Conservation (phyloP, 192 early-diverging fungal genomes). For the Cetraspora pellucida region DNA sequence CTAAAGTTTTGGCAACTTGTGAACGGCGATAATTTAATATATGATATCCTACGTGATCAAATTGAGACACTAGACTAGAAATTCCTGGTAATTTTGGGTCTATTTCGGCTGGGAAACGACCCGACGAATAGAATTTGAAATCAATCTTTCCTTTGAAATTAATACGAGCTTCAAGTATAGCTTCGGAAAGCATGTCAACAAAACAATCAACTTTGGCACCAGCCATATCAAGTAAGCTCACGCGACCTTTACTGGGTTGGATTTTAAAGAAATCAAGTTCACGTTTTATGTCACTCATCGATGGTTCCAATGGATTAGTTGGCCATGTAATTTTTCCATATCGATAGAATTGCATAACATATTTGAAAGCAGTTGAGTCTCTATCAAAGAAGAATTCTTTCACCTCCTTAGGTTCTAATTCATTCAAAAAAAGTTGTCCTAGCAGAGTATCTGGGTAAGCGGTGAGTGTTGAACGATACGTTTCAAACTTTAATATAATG, state of each 20-base stretch:
- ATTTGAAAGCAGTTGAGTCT: not conserved
- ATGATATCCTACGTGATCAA: not conserved
- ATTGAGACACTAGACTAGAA: not conserved
- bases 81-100: not conserved
- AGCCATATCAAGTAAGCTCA: not conserved
- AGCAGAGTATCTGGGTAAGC: slow-evolving; percentile 10
- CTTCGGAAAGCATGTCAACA: not conserved
- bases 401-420: not conserved
- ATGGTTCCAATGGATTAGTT: not conserved
- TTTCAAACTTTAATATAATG: slow-evolving; percentile 9
- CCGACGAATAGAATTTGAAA: not conserved
- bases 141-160: not conserved
- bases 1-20: not conserved
- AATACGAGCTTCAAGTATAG: not conserved
- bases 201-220: not conserved
- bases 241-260: not conserved
- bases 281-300: not conserved
- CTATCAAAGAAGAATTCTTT: slow-evolving; percentile 28
- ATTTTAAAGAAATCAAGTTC: not conserved
- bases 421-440: not conserved
- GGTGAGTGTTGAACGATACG: not conserved
- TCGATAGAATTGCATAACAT: slow-evolving; percentile 11
- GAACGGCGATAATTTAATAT: not conserved
- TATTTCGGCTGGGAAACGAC: not conserved
- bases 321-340: not conserved